Evolutionary conservation across 148 eudicot species (phyloP).

Genomic region (Fallopia convolvulus): DNA sequence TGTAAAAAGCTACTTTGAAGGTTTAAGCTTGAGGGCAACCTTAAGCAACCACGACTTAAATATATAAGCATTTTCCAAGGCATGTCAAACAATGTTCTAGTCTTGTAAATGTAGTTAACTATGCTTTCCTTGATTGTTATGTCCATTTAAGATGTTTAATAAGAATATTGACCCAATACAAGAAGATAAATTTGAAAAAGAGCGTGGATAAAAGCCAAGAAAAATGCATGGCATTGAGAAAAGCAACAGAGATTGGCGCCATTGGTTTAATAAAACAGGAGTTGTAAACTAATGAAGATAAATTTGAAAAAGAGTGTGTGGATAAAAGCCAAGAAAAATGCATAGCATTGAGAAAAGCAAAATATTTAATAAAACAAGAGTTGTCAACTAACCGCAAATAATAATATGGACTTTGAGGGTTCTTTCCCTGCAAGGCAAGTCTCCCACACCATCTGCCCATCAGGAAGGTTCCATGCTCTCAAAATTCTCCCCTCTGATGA

Average conservation of each 20-base stretch:
- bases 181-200: background rate
- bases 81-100: slow-evolving; percentile 4
- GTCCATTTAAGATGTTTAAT: background rate
- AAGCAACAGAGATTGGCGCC: background rate
- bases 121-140: background rate
- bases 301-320: too few relatives aligned
- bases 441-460: slow-evolving; percentile 99
- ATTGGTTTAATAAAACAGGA: background rate
- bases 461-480: slow-evolving; percentile 99
- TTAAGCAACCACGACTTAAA: background rate
- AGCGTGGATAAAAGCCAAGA: background rate
- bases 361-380: background rate
- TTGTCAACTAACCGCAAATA: slow-evolving; percentile 57
- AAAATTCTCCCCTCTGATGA: slow-evolving; percentile 77
- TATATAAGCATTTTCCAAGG: background rate
- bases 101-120: slow-evolving; percentile 6
- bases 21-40: background rate
- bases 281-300: slow-evolving; percentile 24
- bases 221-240: background rate
- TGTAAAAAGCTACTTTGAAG: background rate
- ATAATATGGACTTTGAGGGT: slow-evolving; percentile 54
- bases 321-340: slow-evolving; percentile 3
- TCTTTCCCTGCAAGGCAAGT: slow-evolving; percentile 55
- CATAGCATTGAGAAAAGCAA: background rate
- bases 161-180: background rate